These are phyloP conservation scores for Limonium bicolor DNA, from an alignment of 148 eudicot genomes.

Conservation along the genomic window DNA sequence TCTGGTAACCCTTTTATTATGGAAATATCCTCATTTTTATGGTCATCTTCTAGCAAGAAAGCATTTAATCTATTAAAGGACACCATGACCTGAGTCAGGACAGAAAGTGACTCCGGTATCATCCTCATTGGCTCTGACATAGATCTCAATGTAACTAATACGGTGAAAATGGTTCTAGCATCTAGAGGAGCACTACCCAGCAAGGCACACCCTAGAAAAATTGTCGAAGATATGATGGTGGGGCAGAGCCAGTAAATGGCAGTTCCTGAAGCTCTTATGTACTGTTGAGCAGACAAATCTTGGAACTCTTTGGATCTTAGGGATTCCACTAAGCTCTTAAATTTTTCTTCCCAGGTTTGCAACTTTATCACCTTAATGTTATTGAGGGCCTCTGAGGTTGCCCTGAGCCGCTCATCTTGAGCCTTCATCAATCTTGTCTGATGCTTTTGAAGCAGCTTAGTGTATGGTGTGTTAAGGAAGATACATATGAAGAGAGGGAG, in stretches of 20 bases:
- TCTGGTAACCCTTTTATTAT: too few relatives aligned
- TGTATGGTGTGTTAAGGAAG: conserved; percentile 29
- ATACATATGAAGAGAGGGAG: conserved; percentile 33
- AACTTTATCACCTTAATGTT: conserved; percentile 58
- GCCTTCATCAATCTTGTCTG: conserved; percentile 31
- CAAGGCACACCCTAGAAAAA: conserved; percentile 32
- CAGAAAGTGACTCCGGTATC: too few relatives aligned
- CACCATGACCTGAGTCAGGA: too few relatives aligned
- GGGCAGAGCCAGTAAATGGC: conserved; percentile 52
- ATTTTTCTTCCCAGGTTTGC: conserved; percentile 59
- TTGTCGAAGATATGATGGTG: conserved; percentile 33
- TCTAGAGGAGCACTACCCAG: conserved; percentile 29
- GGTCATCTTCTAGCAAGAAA: background rate
- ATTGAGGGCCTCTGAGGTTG: conserved; percentile 42
- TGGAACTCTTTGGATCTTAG: conserved; percentile 31
- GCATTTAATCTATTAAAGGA: too few relatives aligned
- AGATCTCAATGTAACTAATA: conserved; percentile 21
- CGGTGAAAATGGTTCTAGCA: conserved; percentile 38
- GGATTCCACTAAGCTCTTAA: conserved; percentile 28
- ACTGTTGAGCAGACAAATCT: conserved; percentile 25
- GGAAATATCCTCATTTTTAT: conserved; percentile 1
- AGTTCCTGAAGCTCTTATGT: conserved; percentile 18
- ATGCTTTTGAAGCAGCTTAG: conserved; percentile 28
- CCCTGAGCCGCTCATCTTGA: conserved; percentile 44
- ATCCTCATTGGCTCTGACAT: too few relatives aligned